phyloP scores from a whole-genome alignment of 306 rosid genomes.

The Inga laurina region DNA sequence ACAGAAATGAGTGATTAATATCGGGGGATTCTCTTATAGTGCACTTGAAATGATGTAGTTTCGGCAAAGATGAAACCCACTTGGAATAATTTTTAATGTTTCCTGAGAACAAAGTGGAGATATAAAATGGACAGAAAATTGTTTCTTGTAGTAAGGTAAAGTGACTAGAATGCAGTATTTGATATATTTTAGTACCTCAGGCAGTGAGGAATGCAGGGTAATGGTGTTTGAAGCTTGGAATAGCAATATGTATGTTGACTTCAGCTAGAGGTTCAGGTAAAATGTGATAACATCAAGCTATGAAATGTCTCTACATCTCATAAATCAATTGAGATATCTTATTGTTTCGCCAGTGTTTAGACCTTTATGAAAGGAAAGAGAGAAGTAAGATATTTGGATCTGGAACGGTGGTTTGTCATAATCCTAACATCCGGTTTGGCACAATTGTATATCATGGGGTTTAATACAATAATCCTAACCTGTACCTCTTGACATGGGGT shows the following conservation, averaged over 20 bases:
- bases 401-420: background rate
- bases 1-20: background rate
- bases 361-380: background rate
- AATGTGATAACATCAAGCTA: background rate
- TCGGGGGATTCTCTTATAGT: background rate
- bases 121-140: background rate
- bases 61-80: conserved; percentile 8
- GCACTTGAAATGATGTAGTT: conserved; percentile 16
- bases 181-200: conserved; percentile 5
- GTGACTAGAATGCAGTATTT: background rate
- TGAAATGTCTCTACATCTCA: background rate
- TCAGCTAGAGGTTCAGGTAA: background rate
- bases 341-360: background rate
- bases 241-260: conserved; percentile 15
- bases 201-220: background rate
- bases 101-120: background rate
- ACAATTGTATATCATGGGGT: background rate
- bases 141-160: conserved; percentile 10
- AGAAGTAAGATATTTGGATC: conserved; percentile 20
- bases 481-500: conserved; percentile 3
- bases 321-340: conserved; percentile 19
- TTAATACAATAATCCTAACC: background rate
- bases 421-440: conserved; percentile 24
- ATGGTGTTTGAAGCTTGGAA: background rate
- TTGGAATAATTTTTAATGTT: background rate